Evolutionary conservation across 2,329 filamentous ascomycete species (phyloP), one percentile per base, ranked within the genome.

Genomic region (Paraphoma sp.): DNA sequence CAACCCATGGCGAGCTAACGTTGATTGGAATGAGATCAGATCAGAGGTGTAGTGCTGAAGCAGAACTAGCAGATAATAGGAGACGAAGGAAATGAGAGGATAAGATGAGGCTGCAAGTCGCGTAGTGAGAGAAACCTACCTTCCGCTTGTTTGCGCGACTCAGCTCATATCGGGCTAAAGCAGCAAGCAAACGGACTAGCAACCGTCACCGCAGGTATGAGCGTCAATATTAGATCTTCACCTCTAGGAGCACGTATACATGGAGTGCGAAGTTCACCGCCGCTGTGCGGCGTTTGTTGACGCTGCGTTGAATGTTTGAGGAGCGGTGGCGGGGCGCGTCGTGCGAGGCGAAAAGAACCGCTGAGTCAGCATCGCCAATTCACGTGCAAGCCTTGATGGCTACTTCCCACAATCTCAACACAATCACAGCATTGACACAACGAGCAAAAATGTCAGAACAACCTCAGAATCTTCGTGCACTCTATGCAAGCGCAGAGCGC

Each of bases 401-500:
- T 16, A 56, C 47, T 49, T 18, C 43, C 53, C 42, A 7, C 31
- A 10, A 14, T 16, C 18, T 11, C 43, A 52, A 46, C 50, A 42
- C 33, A 38, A 56, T 53, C 33, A 45, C 51, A 11, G 46, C 53
- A 42, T 53, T 53, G 18, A 3, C 51, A 29, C 47, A 30, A 48
- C 16, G 23, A 42, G 17, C 14, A n/a, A 31, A 46, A 10, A 69
- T 70, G 67, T 57, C 81, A 85, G 65, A 78, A 72, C 10, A 83
- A 65, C 79, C 82, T 2, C 77, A 83, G 64, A 87, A 77, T 63
- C 82, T 90, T 29, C 81, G 83, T 47, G 78, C 80, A 1, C 75
- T 87, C 5, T 88, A 86, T 60, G 64, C 70, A 29, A 76, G 79
- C 3, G 87, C 86, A 29, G 87, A 89, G 63, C 74, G 74, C 23